phyloP scores from a whole-genome alignment of 441 rosid species.

The Eruca vesicaria region DNA sequence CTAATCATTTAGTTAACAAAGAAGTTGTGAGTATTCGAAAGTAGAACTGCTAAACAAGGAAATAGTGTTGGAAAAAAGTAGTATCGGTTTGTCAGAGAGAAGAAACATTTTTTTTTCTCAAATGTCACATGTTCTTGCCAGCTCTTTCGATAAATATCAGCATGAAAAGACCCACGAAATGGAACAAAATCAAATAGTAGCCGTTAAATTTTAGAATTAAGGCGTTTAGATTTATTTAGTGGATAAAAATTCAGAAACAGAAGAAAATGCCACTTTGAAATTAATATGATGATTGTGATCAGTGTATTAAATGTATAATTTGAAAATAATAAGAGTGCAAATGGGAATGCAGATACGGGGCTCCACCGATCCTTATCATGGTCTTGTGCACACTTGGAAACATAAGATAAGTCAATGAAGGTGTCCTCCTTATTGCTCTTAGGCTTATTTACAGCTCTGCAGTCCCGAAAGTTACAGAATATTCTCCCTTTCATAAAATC shows the following conservation, averaged over 20 bases:
- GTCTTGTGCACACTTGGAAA: constrained; percentile 24
- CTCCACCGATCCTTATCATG: constrained; percentile 14
- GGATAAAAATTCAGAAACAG: not conserved
- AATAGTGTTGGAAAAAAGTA: too few species aligned
- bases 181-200: not conserved
- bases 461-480: not conserved
- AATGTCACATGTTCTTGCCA: not conserved
- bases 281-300: constrained; percentile 2
- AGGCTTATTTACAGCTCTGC: not conserved
- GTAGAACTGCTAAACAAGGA: not conserved
- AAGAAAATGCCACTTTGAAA: not conserved
- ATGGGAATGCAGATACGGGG: constrained; percentile 20
- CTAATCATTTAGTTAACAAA: not conserved
- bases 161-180: not conserved
- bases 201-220: not conserved
- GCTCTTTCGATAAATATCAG: constrained; percentile 3
- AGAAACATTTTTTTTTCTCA: not conserved
- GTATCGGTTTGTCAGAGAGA: not conserved
- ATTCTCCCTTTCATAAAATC: constrained; percentile 5
- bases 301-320: not conserved
- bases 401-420: constrained; percentile 9
- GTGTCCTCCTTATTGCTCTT: not conserved
- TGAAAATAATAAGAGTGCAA: not conserved
- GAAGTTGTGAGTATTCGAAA: not conserved
- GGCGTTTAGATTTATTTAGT: not conserved